Evolutionary conservation across 768 basidiomycete species (phyloP).

Genomic region (Amanita exitialis): DNA sequence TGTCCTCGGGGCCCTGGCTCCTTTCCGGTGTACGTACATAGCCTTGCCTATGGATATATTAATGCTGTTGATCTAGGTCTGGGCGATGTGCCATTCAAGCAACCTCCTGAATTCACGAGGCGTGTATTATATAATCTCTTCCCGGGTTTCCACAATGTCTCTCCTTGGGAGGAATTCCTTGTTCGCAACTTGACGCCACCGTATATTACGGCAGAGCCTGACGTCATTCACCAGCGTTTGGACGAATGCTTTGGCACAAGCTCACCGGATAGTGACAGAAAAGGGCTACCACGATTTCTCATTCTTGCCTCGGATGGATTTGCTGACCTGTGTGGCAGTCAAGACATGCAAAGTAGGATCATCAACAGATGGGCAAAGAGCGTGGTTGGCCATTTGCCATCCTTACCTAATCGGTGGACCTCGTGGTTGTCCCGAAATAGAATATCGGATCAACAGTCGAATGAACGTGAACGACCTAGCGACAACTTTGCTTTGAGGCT

Average conservation of each 20-base stretch:
- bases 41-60: not conserved
- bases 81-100: slow-evolving; percentile 66
- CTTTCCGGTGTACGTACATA: slow-evolving; percentile 54
- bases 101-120: slow-evolving; percentile 58
- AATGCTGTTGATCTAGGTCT: slow-evolving; percentile 32
- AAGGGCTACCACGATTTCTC: slow-evolving; percentile 34
- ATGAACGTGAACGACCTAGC: slow-evolving; percentile 5
- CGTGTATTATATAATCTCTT: slow-evolving; percentile 58
- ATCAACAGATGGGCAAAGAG: slow-evolving; percentile 42
- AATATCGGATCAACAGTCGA: not conserved
- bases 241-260: slow-evolving; percentile 14
- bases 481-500: slow-evolving; percentile 48
- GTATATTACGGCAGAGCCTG: slow-evolving; percentile 56
- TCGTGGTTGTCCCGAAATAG: slow-evolving; percentile 6
- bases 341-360: slow-evolving; percentile 33
- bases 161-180: slow-evolving; percentile 60
- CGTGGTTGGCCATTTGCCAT: slow-evolving; percentile 22
- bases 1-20: slow-evolving; percentile 69
- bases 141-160: slow-evolving; percentile 50
- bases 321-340: slow-evolving; percentile 41
- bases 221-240: slow-evolving; percentile 47
- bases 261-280: not conserved
- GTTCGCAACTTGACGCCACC: slow-evolving; percentile 54
- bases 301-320: slow-evolving; percentile 62
- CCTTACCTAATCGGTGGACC: slow-evolving; percentile 12